These are phyloP conservation scores for Boletus rubropictus DNA, from an alignment of 768 basidiomycete species.

Conservation along the genomic window DNA sequence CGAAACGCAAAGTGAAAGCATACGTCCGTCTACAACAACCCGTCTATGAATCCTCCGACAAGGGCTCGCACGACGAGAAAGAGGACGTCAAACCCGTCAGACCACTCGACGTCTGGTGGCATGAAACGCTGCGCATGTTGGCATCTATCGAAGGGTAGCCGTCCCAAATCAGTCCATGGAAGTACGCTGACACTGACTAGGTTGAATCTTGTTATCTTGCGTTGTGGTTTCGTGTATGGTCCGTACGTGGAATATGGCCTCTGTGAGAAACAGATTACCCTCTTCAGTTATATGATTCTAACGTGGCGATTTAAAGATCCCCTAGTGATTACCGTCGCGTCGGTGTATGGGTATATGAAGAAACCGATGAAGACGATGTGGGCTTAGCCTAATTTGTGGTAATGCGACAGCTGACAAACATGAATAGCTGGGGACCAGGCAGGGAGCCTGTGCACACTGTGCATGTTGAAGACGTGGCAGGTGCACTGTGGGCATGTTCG, in stretches of 20 bases:
- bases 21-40: slow-evolving; percentile 75
- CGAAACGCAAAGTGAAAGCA: slow-evolving; percentile 70
- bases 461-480: slow-evolving; percentile 76
- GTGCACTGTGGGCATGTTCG: slow-evolving; percentile 69
- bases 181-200: slow-evolving; percentile 33
- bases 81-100: slow-evolving; percentile 68
- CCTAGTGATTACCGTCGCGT: slow-evolving; percentile 65
- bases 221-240: slow-evolving; percentile 73
- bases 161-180: background rate
- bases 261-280: slow-evolving; percentile 37
- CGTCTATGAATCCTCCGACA: slow-evolving; percentile 70
- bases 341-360: slow-evolving; percentile 77
- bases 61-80: slow-evolving; percentile 62
- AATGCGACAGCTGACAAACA: slow-evolving; percentile 6
- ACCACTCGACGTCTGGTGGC: slow-evolving; percentile 80
- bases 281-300: slow-evolving; percentile 9
- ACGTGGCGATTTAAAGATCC: slow-evolving; percentile 44
- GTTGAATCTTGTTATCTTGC: slow-evolving; percentile 73
- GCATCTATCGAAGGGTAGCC: slow-evolving; percentile 66
- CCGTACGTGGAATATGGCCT: slow-evolving; percentile 72
- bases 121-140: slow-evolving; percentile 71
- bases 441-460: slow-evolving; percentile 70
- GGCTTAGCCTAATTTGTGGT: slow-evolving; percentile 21
- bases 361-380: slow-evolving; percentile 84
- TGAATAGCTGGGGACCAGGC: slow-evolving; percentile 69